Conservation (phyloP, 805 yeast genomes). For the Candida sonorensis region DNA sequence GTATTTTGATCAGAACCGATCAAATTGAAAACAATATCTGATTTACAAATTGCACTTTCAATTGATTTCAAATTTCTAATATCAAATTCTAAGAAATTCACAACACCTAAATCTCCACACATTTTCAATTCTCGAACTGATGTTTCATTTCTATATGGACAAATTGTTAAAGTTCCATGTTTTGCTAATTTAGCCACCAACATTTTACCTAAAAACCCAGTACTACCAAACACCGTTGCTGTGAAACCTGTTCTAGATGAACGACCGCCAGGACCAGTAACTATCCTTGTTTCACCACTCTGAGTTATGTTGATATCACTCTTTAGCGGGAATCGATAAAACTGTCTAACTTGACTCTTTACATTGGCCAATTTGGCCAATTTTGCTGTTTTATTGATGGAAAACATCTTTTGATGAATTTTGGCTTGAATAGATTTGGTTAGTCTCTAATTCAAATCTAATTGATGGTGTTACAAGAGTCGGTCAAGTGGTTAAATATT, state of each 20-base stretch:
- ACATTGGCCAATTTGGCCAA: too few species aligned
- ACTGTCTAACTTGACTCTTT: too few species aligned
- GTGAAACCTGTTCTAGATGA: slow-evolving; percentile 84
- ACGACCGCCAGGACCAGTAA: slow-evolving; percentile 75
- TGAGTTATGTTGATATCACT: slow-evolving; percentile 67
- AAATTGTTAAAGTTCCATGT: slow-evolving; percentile 72
- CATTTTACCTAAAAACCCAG: slow-evolving; percentile 73
- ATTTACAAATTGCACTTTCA: slow-evolving; percentile 68
- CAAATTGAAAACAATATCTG: slow-evolving; percentile 78
- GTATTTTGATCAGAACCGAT: slow-evolving; percentile 72
- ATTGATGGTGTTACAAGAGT: too few species aligned
- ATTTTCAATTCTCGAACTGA: slow-evolving; percentile 73
- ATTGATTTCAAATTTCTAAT: slow-evolving; percentile 69
- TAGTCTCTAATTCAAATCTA: too few species aligned
- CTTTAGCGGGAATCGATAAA: slow-evolving; percentile 31
- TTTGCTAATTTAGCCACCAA: slow-evolving; percentile 67
- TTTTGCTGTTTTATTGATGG: too few species aligned
- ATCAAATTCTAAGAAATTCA: slow-evolving; percentile 77
- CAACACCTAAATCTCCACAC: slow-evolving; percentile 83
- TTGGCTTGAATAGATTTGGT: too few species aligned
- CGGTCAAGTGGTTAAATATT: too few species aligned
- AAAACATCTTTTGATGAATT: too few species aligned
- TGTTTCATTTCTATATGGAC: slow-evolving; percentile 78
- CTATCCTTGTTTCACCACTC: slow-evolving; percentile 63
- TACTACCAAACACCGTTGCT: slow-evolving; percentile 81